These are phyloP conservation scores for Vigna angularis DNA, from an alignment of 306 rosid genomes.

Conservation along the genomic window DNA sequence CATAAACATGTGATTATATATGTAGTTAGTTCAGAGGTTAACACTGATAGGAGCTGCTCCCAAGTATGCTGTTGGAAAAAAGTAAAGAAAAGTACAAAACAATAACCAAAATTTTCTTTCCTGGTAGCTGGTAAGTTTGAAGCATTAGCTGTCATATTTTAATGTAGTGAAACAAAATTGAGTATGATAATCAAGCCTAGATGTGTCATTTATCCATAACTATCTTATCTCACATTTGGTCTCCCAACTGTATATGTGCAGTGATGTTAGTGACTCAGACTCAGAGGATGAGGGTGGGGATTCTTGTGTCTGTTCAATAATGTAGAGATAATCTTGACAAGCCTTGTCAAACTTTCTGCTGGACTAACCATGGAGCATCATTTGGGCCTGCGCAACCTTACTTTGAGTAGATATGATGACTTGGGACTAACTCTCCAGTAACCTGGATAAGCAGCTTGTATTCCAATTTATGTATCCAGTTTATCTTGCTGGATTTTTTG, in stretches of 20 bases:
- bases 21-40: slow-evolving; percentile 30
- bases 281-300: slow-evolving; percentile 76
- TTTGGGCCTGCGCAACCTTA: slow-evolving; percentile 9
- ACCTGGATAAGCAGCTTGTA: slow-evolving; percentile 41
- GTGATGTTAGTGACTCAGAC: slow-evolving; percentile 79
- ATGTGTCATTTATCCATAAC: background rate
- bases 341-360: slow-evolving; percentile 44
- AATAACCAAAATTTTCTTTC: background rate
- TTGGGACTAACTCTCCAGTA: slow-evolving; percentile 43
- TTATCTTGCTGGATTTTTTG: slow-evolving; percentile 32
- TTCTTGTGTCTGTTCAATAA: slow-evolving; percentile 72
- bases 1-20: background rate
- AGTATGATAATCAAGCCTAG: slow-evolving; percentile 7
- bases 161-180: slow-evolving; percentile 17
- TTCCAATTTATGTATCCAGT: slow-evolving; percentile 42
- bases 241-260: slow-evolving; percentile 52
- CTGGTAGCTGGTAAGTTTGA: background rate
- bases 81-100: background rate
- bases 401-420: slow-evolving; percentile 40
- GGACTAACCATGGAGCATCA: slow-evolving; percentile 42
- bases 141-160: background rate
- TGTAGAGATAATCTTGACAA: slow-evolving; percentile 57
- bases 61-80: slow-evolving; percentile 11
- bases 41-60: slow-evolving; percentile 1
- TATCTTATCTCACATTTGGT: slow-evolving; percentile 42